Conservation (phyloP, 306 rosid species). For the Gynostemma pentaphyllum region DNA sequence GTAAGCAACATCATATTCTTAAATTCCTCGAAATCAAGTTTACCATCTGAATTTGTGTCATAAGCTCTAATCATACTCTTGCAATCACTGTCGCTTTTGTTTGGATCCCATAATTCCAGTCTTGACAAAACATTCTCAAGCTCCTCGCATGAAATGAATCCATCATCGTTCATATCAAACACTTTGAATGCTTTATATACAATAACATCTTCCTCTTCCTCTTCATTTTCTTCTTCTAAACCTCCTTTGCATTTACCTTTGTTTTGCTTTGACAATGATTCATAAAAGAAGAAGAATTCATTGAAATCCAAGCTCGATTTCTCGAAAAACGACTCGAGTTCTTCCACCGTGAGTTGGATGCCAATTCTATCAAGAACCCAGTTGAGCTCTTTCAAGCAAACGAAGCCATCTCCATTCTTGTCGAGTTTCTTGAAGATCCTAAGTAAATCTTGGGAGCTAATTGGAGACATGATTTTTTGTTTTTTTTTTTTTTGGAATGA, state of each 20-base stretch:
- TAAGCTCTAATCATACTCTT: conserved; percentile 36
- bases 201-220: conserved; percentile 34
- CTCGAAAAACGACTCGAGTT: conserved; percentile 36
- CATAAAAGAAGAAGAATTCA: conserved; percentile 52
- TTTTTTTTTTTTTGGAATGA: too few relatives aligned
- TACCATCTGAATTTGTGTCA: conserved; percentile 59
- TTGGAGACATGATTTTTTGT: conserved; percentile 42
- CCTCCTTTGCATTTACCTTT: too few relatives aligned
- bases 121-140: conserved; percentile 27
- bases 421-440: conserved; percentile 59
- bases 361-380: conserved; percentile 29
- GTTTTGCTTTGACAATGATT: conserved; percentile 15
- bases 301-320: conserved; percentile 28
- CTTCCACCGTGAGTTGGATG: conserved; percentile 20
- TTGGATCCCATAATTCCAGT: conserved; percentile 48
- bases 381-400: conserved; percentile 47
- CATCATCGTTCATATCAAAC: background rate
- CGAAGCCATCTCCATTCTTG: conserved; percentile 36
- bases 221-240: too few relatives aligned
- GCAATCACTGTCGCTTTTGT: conserved; percentile 27
- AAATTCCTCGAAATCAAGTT: conserved; percentile 70
- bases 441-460: conserved; percentile 33
- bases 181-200: conserved; percentile 49
- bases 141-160: background rate
- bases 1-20: conserved; percentile 61